These are phyloP conservation scores for Sphaceloma murrayae DNA, from an alignment of 2,329 filamentous ascomycete species.

Conservation along the genomic window DNA sequence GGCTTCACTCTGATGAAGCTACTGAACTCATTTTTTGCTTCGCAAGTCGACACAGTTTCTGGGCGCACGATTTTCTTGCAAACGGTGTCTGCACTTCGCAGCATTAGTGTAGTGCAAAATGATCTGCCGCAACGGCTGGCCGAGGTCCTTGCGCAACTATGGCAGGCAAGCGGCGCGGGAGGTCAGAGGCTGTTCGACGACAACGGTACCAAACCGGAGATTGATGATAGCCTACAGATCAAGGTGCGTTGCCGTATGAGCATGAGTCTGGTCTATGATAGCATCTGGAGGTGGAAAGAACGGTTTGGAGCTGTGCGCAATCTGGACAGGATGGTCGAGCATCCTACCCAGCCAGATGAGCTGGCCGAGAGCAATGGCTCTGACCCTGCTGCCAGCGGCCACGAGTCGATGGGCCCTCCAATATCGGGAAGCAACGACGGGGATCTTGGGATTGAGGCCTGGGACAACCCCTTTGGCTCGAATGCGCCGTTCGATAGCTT, in stretches of 20 bases:
- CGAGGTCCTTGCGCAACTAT: slow-evolving; percentile 80
- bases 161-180: slow-evolving; percentile 48
- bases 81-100: slow-evolving; percentile 60
- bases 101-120: slow-evolving; percentile 65
- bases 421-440: slow-evolving; percentile 25
- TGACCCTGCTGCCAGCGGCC: slow-evolving; percentile 42
- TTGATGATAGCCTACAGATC: slow-evolving; percentile 63
- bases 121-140: slow-evolving; percentile 71
- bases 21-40: slow-evolving; percentile 65
- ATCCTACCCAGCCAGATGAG: slow-evolving; percentile 51
- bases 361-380: slow-evolving; percentile 19
- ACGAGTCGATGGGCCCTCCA: slow-evolving; percentile 51
- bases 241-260: slow-evolving; percentile 77
- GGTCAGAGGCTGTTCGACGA: slow-evolving; percentile 24
- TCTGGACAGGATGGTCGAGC: slow-evolving; percentile 58
- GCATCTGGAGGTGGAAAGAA: slow-evolving; percentile 76
- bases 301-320: slow-evolving; percentile 49
- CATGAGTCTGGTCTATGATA: slow-evolving; percentile 77
- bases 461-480: slow-evolving; percentile 33
- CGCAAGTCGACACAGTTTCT: slow-evolving; percentile 58
- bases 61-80: slow-evolving; percentile 61
- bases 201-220: slow-evolving; percentile 25
- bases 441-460: slow-evolving; percentile 21
- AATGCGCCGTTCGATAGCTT: slow-evolving; percentile 88
- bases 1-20: slow-evolving; percentile 68